Evolutionary conservation across 257 asterid species (phyloP).

Genomic region (Salvia rosmarinus): DNA sequence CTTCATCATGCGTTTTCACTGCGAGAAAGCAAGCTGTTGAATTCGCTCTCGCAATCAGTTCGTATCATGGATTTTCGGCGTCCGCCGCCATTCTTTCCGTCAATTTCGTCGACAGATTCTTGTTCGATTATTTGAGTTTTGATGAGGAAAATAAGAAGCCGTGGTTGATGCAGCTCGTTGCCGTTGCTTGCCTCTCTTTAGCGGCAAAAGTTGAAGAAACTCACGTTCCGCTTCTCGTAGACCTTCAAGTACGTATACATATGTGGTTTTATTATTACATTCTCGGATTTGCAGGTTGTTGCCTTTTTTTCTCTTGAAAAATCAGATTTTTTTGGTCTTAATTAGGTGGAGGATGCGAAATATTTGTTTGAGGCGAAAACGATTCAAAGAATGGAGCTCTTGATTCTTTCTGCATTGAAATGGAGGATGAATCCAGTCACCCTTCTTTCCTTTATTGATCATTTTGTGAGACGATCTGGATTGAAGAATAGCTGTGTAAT

Average conservation of each 20-base stretch:
- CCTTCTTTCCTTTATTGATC: conserved; percentile 68
- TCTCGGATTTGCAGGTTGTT: too few relatives aligned
- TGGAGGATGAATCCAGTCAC: conserved; percentile 92
- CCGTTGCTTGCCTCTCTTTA: conserved; percentile 69
- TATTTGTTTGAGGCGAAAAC: conserved; percentile 71
- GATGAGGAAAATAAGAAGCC: conserved; percentile 46
- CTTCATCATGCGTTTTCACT: background rate
- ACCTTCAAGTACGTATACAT: conserved; percentile 52
- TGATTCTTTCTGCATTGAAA: conserved; percentile 58
- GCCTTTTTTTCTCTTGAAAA: background rate
- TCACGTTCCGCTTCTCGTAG: conserved; percentile 63
- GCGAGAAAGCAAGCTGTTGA: conserved; percentile 54
- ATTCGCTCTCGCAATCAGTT: conserved; percentile 51
- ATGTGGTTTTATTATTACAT: background rate
- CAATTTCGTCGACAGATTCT: conserved; percentile 62
- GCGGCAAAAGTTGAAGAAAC: conserved; percentile 86
- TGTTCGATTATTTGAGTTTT: conserved; percentile 32
- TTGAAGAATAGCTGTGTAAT: conserved; percentile 42
- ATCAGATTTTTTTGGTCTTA: background rate
- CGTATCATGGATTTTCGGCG: conserved; percentile 51
- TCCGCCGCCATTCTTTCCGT: conserved; percentile 61
- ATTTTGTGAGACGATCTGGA: conserved; percentile 57
- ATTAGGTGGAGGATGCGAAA: conserved; percentile 55
- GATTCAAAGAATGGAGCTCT: conserved; percentile 77
- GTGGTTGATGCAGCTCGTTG: conserved; percentile 69